Base-by-base conservation (phyloP, 1,284 basidiomycete genomes). In the Psilocybe mexicana region DNA sequence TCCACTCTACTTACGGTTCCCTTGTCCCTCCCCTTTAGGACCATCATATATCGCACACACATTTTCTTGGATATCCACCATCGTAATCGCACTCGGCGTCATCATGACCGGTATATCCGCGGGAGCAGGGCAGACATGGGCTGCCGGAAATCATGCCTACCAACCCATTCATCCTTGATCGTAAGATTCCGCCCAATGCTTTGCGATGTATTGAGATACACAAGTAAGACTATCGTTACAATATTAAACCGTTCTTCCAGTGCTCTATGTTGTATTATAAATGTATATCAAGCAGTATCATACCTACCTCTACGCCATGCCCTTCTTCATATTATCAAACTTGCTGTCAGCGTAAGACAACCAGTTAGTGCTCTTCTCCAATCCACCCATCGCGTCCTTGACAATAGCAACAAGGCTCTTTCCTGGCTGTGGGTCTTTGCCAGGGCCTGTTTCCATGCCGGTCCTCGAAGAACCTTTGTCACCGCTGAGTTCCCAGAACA, bases 401-500 rank as follows among this genome's bases (percentile, higher is more conserved):
- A 92, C 87, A 25, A 87, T 78, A 56, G 75, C 76, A 25, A 92
- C 82, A 61, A 92, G 73, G 66, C 88, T 90, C 59, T 69, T 64
- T 2, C 87, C 88, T 38, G 83, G 79, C 59, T 82, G 78, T 1
- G 74, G 74, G 28, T 85, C 85, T 68, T 89, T 90, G 3, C 86
- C 88, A 2, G 70, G 75, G 5, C 87, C 88, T 7, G 75, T 72
- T 63, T 92, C 90, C 83, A 92, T 88, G 4, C 82, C 88, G 26
- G 88, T 82, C 58, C 88, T 78, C 25, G 71, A 65, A 10, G 72
- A 72, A 4, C 84, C 86, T 71, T 93, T 93, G 73, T 93, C 90
- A 1, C 90, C 90, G 65, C 87, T 90, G 55, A 93, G 76, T 70
- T 93, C 90, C 91, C 91, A 93, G 66, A 88, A 93, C 92, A 94